Base-by-base conservation (phyloP, 2,329 filamentous ascomycete genomes). In the Leptographium galeiforme region DNA sequence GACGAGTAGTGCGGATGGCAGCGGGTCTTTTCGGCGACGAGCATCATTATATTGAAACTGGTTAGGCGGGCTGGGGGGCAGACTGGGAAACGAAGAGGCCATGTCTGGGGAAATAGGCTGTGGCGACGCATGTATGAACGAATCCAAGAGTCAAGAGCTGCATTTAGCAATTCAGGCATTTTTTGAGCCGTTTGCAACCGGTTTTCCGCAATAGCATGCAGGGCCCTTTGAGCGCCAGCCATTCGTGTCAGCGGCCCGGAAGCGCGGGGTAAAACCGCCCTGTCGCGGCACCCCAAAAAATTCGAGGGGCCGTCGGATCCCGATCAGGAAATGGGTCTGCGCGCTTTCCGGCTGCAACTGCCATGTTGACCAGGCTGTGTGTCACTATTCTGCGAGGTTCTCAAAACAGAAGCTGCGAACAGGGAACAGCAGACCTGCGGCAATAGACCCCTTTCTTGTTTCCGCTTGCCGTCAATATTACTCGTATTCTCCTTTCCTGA, bases 1-100 rank as follows among this genome's bases (percentile, higher is more conserved):
- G 67, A 68, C 49, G 66, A 69, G 61, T 68, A 65, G 62, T 47
- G 25, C 52, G 25, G 32, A 44, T 41, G 36, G 13, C 12, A 30
- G 34, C 30, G 41, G 41, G 18, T 25, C 16, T 13, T 45, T 45
- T 25, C 19, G 12, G 30, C 43, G 25, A 44, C 41, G 19, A 44
- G 13, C 18, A 33, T 4, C 43, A 33, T 39, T 8, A 18, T 40
- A 16, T 40, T 38, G 32, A 30, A 30, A 39, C 45, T 48, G 45
- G 43, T 45, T 13, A 32, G 43, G 25, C 19, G 8, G 25, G n/a
- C n/a, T n/a, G n/a, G n/a, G n/a, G n/a, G n/a, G 25, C 7, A 45
- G 43, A 36, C 25, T 45, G 30, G 14, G 12, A 45, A 14, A 10
- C 45, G 16, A 48, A 11, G 14, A 8, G 19, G 34, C 32, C n/a